Evolutionary conservation across 257 asterid species (phyloP), one percentile per base, ranked within the genome.

Genomic region (Rauvolfia tetraphylla): DNA sequence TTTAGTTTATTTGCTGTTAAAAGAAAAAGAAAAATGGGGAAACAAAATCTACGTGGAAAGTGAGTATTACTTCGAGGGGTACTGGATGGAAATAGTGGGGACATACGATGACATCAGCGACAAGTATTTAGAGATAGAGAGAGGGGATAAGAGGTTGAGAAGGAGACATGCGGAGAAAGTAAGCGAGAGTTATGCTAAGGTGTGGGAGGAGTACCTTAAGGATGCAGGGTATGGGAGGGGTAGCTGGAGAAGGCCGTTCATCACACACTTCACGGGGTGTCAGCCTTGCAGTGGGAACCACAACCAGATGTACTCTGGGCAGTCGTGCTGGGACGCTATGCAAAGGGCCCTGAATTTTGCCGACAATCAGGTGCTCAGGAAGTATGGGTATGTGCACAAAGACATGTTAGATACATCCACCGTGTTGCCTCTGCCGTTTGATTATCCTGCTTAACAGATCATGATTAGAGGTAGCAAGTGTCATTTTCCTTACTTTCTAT

Each of bases 251-350:
- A 78, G 99, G 34, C 99, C 99, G 57, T 95, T 95, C 84, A 81
- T 95, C 72, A 95, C 99, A 5, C 99, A 95, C 59, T 95, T 95
- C 87, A 95, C 99, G 0, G 99, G 99, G 10, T 95, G 99, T 76
- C 98, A 95, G 89, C 99, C 99, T 0, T 95, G 99, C 36, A 91
- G 98, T 78, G 99, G 99, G 73, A 86, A 82, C 44, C 98, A 88
- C 61, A 93, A 93, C 78, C 90, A 89, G 82, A 84, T 92, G 93
- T 95, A 95, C 34, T 90, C 99, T 13, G 98, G 90, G 8, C 84
- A 88, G 63, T 82, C 89, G 23, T 95, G 99, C 42, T 85, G 87
- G 33, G 93, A 90, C 5, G 92, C 94, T 0, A 92, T 95, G 98
- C 93, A 88, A 66, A 87, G 71, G 71, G 98, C 98, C 4, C 75